Base-by-base conservation (phyloP, 2,329 filamentous ascomycete genomes). In the Scedosporium apiospermum region DNA sequence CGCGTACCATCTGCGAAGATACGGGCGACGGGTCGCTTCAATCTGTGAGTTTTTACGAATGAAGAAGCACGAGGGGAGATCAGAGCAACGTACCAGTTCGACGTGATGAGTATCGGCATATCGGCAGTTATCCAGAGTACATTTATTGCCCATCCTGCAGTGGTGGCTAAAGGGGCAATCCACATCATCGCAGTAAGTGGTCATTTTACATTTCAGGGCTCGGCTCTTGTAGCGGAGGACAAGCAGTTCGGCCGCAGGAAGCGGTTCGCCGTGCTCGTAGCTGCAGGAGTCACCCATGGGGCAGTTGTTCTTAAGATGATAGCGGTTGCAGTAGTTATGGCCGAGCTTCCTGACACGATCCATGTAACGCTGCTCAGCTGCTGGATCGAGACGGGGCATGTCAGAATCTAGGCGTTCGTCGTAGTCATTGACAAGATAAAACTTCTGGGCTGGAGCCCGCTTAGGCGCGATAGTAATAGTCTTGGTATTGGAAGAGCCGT, bases 341-440 rank as follows among this genome's bases (percentile, higher is more conserved):
- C 67, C 67, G 7, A 63, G 41, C 16, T 63, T 60, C 2, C 6
- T 27, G 49, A 65, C 63, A 21, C 66, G 63, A 0, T 68, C 67
- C 14, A 62, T 63, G n/a, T 72, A 65, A 0, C 63, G 44, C 34
- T 68, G 65, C 7, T 69, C 65, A 1, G 65, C 66, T 1, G 59
- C 42, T 0, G 62, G 38, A 21, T 72, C 68, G 1, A 63, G 41
- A n/a, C 67, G 67, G 1, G 68, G 65, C 18, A 73, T 64, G 0
- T 66, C 67, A 34, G 68, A 66, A 58, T 74, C 72, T 12, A 74
- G 49, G n/a, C 73, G 72, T 66, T 73, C 66, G 38, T 68, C 63
- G 34, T 69, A 63, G 16, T 65, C 66, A 66, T 74, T 74, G 26
- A 74, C 62, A n/a, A 68, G 67, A 42, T 67, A 69, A 58, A 63